phyloP scores from a whole-genome alignment of 2,329 filamentous ascomycete genomes.

The Aspergillus novoparasiticus region DNA sequence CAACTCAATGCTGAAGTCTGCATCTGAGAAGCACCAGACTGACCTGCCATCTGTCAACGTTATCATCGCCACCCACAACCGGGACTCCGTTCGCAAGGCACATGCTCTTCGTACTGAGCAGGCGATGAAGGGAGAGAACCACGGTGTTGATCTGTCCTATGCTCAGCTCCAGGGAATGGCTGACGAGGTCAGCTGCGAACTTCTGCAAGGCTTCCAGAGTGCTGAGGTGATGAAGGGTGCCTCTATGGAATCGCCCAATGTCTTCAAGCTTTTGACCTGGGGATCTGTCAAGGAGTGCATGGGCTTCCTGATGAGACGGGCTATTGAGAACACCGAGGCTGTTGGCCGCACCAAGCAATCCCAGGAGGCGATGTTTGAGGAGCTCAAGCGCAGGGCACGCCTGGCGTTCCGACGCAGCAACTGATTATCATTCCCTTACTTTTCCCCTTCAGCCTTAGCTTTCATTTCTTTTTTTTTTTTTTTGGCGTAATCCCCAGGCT shows the following conservation, averaged over 20 bases:
- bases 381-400: conserved; percentile 37
- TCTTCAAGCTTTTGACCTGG: conserved; percentile 64
- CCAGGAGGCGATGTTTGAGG: conserved; percentile 39
- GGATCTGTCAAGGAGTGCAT: conserved; percentile 62
- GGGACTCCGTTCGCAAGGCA: conserved; percentile 55
- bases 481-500: conserved; percentile 8
- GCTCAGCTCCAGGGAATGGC: conserved; percentile 95
- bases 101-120: conserved; percentile 50
- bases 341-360: conserved; percentile 55
- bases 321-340: conserved; percentile 72
- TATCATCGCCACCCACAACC: conserved; percentile 64
- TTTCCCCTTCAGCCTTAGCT: conserved; percentile 7
- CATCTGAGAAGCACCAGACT: conserved; percentile 39
- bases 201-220: conserved; percentile 50
- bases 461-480: conserved; percentile 6
- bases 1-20: conserved; percentile 54
- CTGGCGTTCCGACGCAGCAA: conserved; percentile 25
- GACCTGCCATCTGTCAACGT: conserved; percentile 51
- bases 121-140: conserved; percentile 46
- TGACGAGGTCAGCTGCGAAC: conserved; percentile 75
- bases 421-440: conserved; percentile 15
- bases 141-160: conserved; percentile 57
- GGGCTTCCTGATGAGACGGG: conserved; percentile 64
- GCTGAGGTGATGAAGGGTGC: conserved; percentile 26
- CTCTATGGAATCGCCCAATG: conserved; percentile 45